phyloP scores from a whole-genome alignment of 768 basidiomycete genomes.

The Termitomyces bulborhizus region DNA sequence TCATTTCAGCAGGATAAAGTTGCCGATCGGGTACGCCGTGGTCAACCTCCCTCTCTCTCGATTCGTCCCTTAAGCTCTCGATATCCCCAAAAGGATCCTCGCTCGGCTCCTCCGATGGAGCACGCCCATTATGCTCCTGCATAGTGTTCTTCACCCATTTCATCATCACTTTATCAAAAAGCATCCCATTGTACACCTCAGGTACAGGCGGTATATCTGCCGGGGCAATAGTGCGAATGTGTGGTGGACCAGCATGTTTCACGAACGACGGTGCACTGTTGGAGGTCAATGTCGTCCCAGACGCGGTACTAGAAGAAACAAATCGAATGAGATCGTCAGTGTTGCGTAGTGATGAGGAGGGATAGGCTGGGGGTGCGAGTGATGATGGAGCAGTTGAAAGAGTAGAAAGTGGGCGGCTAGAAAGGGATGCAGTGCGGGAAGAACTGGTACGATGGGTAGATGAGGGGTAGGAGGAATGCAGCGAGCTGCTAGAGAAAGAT shows the following conservation, averaged over 20 bases:
- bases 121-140: constrained; percentile 20
- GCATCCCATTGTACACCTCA: constrained; percentile 81
- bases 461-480: constrained; percentile 13
- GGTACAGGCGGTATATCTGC: constrained; percentile 71
- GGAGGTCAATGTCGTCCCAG: constrained; percentile 67
- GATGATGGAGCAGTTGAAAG: constrained; percentile 16
- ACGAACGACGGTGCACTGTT: constrained; percentile 77
- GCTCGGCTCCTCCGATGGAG: constrained; percentile 43
- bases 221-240: constrained; percentile 77
- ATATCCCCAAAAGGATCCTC: constrained; percentile 93
- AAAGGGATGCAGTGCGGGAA: constrained; percentile 20
- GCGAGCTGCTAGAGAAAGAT: constrained; percentile 14
- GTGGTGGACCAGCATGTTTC: constrained; percentile 75
- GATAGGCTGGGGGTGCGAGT: constrained; percentile 36
- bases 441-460: constrained; percentile 13
- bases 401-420: constrained; percentile 20
- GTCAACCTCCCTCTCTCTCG: constrained; percentile 24
- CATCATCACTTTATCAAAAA: constrained; percentile 79
- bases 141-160: constrained; percentile 68
- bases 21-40: constrained; percentile 9
- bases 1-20: constrained; percentile 28
- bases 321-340: constrained; percentile 77
- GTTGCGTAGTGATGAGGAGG: constrained; percentile 48
- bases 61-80: constrained; percentile 75
- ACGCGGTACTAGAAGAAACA: constrained; percentile 82